Percentiles rank a stretch among this genome's conserved stretches.
These are phyloP conservation scores for Aureobasidium sp. DNA, from an alignment of 2,329 filamentous ascomycete species.

Conservation along the genomic window DNA sequence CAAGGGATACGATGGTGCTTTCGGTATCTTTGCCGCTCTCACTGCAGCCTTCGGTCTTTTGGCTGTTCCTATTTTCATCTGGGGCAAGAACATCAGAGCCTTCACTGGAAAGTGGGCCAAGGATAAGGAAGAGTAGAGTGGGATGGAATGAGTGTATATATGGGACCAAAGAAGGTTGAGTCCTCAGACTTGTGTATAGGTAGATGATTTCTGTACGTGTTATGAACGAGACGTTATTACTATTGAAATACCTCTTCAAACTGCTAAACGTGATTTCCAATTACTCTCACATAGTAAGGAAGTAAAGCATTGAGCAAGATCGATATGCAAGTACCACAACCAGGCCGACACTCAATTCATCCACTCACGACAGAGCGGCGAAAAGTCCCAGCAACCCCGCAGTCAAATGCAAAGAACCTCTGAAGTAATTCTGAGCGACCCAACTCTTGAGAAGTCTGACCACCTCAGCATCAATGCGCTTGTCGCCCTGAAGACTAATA, in stretches of 20 bases:
- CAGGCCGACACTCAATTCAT: too few relatives aligned
- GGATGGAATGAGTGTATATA: background rate
- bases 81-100: conserved; percentile 24
- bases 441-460: too few relatives aligned
- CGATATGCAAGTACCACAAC: too few relatives aligned
- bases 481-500: too few relatives aligned
- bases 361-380: too few relatives aligned
- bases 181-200: background rate
- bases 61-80: conserved; percentile 24
- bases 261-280: too few relatives aligned
- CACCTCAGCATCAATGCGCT: too few relatives aligned
- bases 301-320: too few relatives aligned
- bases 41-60: conserved; percentile 24
- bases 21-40: conserved; percentile 20
- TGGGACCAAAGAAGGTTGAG: background rate
- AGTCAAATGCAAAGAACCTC: too few relatives aligned
- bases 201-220: background rate
- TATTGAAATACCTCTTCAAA: background rate
- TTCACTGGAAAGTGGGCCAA: conserved; percentile 24
- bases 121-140: conserved; percentile 10
- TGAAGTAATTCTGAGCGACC: too few relatives aligned
- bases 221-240: background rate
- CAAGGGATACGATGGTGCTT: conserved; percentile 26
- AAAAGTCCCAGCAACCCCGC: too few relatives aligned
- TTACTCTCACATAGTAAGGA: too few relatives aligned